Evolutionary conservation across 495 filamentous ascomycete genomes (phyloP).

Genomic region (Lichenothelia convexa): DNA sequence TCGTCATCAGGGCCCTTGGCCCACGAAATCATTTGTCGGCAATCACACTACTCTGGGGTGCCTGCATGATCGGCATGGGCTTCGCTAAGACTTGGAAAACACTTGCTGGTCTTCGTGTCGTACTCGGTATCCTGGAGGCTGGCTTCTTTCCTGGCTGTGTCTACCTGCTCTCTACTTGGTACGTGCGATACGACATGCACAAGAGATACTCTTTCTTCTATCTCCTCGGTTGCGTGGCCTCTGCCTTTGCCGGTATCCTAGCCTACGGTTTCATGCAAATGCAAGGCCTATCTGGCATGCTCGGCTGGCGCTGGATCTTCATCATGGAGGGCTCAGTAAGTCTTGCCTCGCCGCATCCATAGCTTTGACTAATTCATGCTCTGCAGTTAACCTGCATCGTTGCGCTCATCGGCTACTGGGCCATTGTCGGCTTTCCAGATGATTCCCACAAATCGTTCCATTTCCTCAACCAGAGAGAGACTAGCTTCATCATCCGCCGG

Average conservation of each 20-base stretch:
- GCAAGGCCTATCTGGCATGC: slow-evolving; percentile 6
- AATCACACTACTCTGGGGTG: slow-evolving; percentile 36
- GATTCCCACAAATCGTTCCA: slow-evolving; percentile 15
- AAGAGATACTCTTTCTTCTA: slow-evolving; percentile 37
- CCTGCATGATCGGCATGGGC: slow-evolving; percentile 30
- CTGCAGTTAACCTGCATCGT: slow-evolving; percentile 24
- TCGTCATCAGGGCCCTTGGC: slow-evolving; percentile 40
- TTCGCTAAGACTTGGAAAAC: slow-evolving; percentile 32
- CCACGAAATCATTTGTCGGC: slow-evolving; percentile 34
- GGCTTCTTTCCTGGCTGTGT: slow-evolving; percentile 38
- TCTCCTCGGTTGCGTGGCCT: slow-evolving; percentile 12
- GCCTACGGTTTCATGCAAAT: slow-evolving; percentile 12
- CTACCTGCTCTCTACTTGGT: slow-evolving; percentile 40
- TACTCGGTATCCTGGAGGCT: slow-evolving; percentile 47
- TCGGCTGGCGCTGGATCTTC: slow-evolving; percentile 43
- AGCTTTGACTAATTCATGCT: too few relatives aligned
- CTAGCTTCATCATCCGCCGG: slow-evolving; percentile 22
- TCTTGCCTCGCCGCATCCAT: too few relatives aligned
- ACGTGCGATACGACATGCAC: slow-evolving; percentile 42
- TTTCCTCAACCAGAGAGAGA: slow-evolving; percentile 18
- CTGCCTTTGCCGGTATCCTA: slow-evolving; percentile 14
- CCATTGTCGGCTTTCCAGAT: slow-evolving; percentile 16
- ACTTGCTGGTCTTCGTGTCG: slow-evolving; percentile 34
- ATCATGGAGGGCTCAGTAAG: slow-evolving; percentile 14
- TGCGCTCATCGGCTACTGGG: slow-evolving; percentile 19